Percentiles rank a stretch among this genome's conserved stretches.
Evolutionary conservation across 1,284 basidiomycete species (phyloP).

Genomic region (Tilletiaria anomala): DNA sequence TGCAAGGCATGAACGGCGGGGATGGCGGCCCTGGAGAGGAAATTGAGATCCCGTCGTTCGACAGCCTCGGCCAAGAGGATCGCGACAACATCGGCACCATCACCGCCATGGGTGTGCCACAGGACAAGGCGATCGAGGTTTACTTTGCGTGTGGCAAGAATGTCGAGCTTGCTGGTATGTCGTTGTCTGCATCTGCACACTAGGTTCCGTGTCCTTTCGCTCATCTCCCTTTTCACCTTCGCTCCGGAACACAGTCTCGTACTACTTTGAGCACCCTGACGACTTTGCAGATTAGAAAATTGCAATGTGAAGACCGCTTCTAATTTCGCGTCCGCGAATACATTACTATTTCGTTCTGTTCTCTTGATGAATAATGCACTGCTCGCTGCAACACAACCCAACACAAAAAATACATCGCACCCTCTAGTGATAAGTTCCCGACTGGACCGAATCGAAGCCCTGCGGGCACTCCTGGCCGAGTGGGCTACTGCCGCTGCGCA

Average conservation of each 20-base stretch:
- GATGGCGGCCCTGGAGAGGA: not conserved
- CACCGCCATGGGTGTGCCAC: constrained; percentile 34
- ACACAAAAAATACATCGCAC: no score
- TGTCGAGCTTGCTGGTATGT: constrained; percentile 19
- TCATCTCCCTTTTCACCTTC: no score
- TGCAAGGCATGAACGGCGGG: constrained; percentile 4
- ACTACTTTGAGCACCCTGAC: not conserved
- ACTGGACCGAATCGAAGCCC: constrained; percentile 57
- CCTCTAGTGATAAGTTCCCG: no score
- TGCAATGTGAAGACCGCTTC: no score
- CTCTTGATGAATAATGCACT: no score
- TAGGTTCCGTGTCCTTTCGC: no score
- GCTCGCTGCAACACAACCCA: no score
- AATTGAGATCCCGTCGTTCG: not conserved
- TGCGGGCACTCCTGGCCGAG: constrained; percentile 49
- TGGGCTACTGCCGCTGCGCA: constrained; percentile 53
- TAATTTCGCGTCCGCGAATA: no score
- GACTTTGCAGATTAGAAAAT: not conserved
- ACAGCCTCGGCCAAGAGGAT: constrained; percentile 19
- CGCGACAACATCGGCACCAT: constrained; percentile 27
- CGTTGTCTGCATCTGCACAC: no score
- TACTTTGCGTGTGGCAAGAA: constrained; percentile 38
- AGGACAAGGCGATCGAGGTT: constrained; percentile 31
- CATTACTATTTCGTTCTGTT: no score
- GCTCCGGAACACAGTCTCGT: no score